Evolutionary conservation across 2,329 filamentous ascomycete species (phyloP), one percentile per base, ranked within the genome.

Genomic region (Colletotrichum tropicicola): DNA sequence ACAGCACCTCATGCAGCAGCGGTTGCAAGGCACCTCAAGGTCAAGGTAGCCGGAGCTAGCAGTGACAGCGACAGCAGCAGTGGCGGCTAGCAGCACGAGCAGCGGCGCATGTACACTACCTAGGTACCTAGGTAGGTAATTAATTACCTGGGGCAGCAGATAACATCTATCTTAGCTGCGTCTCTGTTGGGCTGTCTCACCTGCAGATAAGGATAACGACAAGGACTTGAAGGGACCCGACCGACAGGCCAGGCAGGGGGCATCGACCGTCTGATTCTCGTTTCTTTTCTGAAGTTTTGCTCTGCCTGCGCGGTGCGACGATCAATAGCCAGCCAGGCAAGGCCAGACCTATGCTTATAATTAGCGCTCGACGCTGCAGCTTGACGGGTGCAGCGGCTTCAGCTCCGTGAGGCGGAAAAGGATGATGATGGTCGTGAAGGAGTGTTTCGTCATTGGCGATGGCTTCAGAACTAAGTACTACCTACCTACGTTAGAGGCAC

Each of bases 101-200:
- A n/a, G n/a, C n/a, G n/a, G n/a, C n/a, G n/a, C n/a, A n/a, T n/a
- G n/a, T n/a, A n/a, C 28, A 30, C 28, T 30, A 30, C 28, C 28
- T 30, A 30, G 8, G 2, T 8, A 30, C 28, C 28, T 30, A 2
- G 12, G 28, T 35, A 35, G 5, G 32, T 35, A 15, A 12, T 35
- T n/a, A n/a, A n/a, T n/a, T n/a, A n/a, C n/a, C n/a, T 35, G 15
- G 30, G 21, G n/a, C 47, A 39, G 39, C 55, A 41, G 27, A 27
- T 48, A 44, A 39, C 35, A 49, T 44, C 49, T 28, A 37, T 15
- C 15, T 43, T 6, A 49, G 32, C 56, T 53, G 60, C 23, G 47
- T 53, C 60, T 32, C 13, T 53, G 30, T 17, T 27, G 30, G 30
- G 27, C 23, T 51, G 62, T 65, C 49, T 65, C 58, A 56, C 43